Evolutionary conservation across 306 rosid species (phyloP), one percentile per base, ranked within the genome.

Genomic region (Casuarina cunninghamiana): DNA sequence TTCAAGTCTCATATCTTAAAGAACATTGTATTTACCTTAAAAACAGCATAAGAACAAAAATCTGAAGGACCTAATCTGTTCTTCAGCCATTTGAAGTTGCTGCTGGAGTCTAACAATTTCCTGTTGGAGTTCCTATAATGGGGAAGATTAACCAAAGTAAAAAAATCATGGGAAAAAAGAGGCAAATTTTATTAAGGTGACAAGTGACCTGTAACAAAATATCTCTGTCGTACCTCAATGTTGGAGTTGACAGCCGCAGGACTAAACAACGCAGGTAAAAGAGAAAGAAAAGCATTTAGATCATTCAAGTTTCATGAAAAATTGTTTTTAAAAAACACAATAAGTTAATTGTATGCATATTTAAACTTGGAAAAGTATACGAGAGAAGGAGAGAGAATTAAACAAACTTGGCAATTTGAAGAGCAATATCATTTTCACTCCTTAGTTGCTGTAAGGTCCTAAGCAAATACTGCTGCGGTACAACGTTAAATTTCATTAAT

Each of bases 51-150:
- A 37, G 45, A 54, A 61, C 12, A 39, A 35, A 44, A 35, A 2
- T 44, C 70, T 73, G 1, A 48, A 43, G 5, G 72, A 94, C 98
- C 98, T 87, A 72, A 94, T 75, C n/a, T 89, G 97, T 67, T 90
- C 93, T 74, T 94, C 95, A 0, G 87, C 88, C 79, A 90, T 85
- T 84, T 92, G 97, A 78, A 92, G 88, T 66, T 90, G 93, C 58
- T 94, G 97, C 51, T 88, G 91, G 71, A 92, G 57, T n/a, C 88
- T 80, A 58, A 70, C 78, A 69, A 90, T 83, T 83, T 92, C 93
- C 48, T 88, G 93, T 49, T 89, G 93, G 39, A 91, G 91, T 46
- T 94, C 97, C 98, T 94, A 46, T 19, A 78, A 44, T 2, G 50
- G 12, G 46, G 44, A 72, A 60, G 63, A 13, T 71, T 48, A 70